Base-by-base conservation (phyloP, 805 yeast genomes). In the Metschnikowia cerradonensis region DNA sequence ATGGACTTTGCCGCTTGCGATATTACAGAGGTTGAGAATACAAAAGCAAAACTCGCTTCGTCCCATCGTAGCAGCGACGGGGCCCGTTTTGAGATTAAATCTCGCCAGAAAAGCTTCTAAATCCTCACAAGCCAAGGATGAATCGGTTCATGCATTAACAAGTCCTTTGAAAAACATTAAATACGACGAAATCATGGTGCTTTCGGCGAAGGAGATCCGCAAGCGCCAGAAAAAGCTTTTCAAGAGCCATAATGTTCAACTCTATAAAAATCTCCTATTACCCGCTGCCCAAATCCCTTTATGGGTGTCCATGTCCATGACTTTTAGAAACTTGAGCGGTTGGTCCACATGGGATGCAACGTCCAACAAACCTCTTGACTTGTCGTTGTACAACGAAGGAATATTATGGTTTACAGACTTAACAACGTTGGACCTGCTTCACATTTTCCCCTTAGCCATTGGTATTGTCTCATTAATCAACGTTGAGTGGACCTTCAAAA, bases 281-380 rank as follows among this genome's bases (percentile, higher is more conserved):
- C 97, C 97, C 1, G 69, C 83, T 0, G 80, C 88, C 15, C 98
- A 91, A 63, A 76, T 92, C 19, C 98, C 98, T 0, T 65, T 91
- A 5, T 91, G 97, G 96, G 76, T 90, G 1, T 74, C 85, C 2
- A 74, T 91, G 76, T 85, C 94, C 11, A 73, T 84, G 57, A 83
- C 90, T 1, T 78, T 90, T 57, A 76, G 97, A 55, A 79, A 83
- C 42, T 68, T 90, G 53, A 84, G 91, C 39, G 96, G 96, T 1
- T 80, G 84, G 84, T 63, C 74, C 2, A 57, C 73, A 1, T 71
- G 77, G 76, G 76, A 72, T 50, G 66, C 66, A 44, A 67, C 56
- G 54, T 68, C 76, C 19, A 68, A 71, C 41, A 71, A 67, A 40
- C 78, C 84, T 0, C 54, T 83, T 36, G 87, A 82, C 55, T 70